Base-by-base conservation (phyloP, 2,329 filamentous ascomycete species). In the Myriosclerotinia curreyana region DNA sequence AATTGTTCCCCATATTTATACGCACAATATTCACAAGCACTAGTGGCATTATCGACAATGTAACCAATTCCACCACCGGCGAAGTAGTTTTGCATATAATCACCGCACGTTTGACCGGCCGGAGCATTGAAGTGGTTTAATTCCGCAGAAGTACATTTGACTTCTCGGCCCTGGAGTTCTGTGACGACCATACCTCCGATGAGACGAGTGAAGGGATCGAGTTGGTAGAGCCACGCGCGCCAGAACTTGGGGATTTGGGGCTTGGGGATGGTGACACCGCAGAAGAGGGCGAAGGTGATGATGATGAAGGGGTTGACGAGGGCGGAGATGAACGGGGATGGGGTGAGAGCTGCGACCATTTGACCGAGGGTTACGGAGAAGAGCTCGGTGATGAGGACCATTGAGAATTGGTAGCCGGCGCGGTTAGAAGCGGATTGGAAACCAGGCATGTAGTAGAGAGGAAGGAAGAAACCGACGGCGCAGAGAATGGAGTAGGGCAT, bases 341-440 rank as follows among this genome's bases (percentile, higher is more conserved):
- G 91, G 0, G 91, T 95, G 64, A 94, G 77, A 0, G 92, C 87
- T 0, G 90, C 87, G 5, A 96, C 82, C 64, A 84, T 85, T 74
- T 94, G 92, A 3, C 83, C 92, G 2, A 96, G 79, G 0, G 90
- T 92, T 48, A 96, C 88, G 11, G 89, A 86, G 78, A 96, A 96
- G 56, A 96, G 75, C 74, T 96, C 92, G 0, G 90, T 94, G 71
- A 94, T 82, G 62, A 96, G 81, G 5, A 96, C 78, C 78, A 96
- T 91, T 74, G 96, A 80, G 82, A 96, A 96, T 74, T 94, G 90
- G 76, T 93, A 95, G 0, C 92, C 92, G 0, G 92, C 90, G 5
- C 90, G 84, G 2, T 80, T 82, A 0, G 85, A 77, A 0, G 82
- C 82, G 3, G 75, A 72, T 70, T 88, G 84, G 74, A 96, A 85